Conservation (phyloP, 768 basidiomycete genomes). For the Pulveroboletus sp. region DNA sequence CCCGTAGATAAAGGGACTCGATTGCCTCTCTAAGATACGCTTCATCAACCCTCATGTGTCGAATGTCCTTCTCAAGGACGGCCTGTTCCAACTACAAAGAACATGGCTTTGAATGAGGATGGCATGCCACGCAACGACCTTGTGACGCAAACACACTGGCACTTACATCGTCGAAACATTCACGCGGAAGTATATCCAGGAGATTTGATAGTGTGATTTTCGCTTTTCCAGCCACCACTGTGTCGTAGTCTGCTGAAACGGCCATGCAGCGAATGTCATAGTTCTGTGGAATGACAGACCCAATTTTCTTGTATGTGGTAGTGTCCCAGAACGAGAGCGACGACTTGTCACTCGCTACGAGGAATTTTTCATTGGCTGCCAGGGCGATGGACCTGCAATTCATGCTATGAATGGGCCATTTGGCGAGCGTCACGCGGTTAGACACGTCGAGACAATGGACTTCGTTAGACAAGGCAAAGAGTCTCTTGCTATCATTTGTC, state of each 20-base stretch:
- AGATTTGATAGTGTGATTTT: constrained; percentile 1
- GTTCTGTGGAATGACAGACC: background rate
- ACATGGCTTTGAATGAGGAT: too few species aligned
- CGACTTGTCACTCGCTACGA: background rate
- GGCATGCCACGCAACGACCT: too few species aligned
- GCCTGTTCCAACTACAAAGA: too few species aligned
- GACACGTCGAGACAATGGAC: background rate
- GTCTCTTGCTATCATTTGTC: background rate
- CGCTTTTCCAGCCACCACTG: background rate
- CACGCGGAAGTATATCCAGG: background rate
- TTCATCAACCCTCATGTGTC: too few species aligned
- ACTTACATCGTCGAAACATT: too few species aligned
- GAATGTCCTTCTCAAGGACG: too few species aligned
- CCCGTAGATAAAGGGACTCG: too few species aligned
- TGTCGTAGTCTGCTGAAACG: constrained; percentile 5
- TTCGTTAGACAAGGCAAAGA: background rate
- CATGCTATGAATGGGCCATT: background rate
- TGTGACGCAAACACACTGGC: too few species aligned
- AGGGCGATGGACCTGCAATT: background rate
- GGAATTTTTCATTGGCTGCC: background rate
- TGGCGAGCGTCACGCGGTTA: background rate
- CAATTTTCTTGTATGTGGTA: background rate
- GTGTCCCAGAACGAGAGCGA: constrained; percentile 10
- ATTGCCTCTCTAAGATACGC: too few species aligned
- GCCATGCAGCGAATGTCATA: background rate